These are phyloP conservation scores for Pholiota molesta DNA, from an alignment of 768 basidiomycete species.

Conservation along the genomic window DNA sequence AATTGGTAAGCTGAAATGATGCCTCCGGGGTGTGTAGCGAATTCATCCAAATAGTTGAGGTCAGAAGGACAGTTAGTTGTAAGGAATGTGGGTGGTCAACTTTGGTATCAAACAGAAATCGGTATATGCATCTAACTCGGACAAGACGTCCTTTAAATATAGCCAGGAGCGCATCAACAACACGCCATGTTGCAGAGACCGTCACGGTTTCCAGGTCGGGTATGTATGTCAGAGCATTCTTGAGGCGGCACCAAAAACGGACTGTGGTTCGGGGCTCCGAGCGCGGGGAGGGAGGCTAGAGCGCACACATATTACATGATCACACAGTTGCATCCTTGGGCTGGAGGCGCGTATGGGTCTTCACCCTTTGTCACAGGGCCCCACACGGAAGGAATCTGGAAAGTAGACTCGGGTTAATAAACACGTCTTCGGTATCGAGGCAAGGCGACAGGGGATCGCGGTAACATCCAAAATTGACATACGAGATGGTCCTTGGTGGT, in stretches of 20 bases:
- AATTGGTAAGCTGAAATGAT: constrained; percentile 8
- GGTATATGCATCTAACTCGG: constrained; percentile 22
- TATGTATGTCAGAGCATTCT: not conserved
- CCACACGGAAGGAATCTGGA: constrained; percentile 92
- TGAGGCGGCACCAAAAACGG: not conserved
- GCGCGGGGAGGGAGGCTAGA: not conserved
- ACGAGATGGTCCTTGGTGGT: constrained; percentile 90
- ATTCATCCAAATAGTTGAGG: constrained; percentile 15
- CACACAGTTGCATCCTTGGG: constrained; percentile 70
- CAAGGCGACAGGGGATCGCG: constrained; percentile 18
- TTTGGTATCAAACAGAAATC: constrained; percentile 21
- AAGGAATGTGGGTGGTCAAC: constrained; percentile 24
- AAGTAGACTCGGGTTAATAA: constrained; percentile 16
- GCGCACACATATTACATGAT: constrained; percentile 56
- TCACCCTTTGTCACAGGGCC: constrained; percentile 87
- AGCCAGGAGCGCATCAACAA: constrained; percentile 11
- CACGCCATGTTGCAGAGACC: constrained; percentile 11
- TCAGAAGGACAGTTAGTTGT: constrained; percentile 13
- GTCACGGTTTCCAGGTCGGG: constrained; percentile 11
- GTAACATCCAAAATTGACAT: constrained; percentile 32
- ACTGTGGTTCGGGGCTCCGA: not conserved
- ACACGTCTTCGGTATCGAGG: not conserved
- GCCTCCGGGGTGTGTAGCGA: constrained; percentile 21
- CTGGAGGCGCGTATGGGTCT: constrained; percentile 90
- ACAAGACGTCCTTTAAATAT: constrained; percentile 6